Evolutionary conservation across 1,284 basidiomycete species (phyloP).

Genomic region (Pterula multifida): DNA sequence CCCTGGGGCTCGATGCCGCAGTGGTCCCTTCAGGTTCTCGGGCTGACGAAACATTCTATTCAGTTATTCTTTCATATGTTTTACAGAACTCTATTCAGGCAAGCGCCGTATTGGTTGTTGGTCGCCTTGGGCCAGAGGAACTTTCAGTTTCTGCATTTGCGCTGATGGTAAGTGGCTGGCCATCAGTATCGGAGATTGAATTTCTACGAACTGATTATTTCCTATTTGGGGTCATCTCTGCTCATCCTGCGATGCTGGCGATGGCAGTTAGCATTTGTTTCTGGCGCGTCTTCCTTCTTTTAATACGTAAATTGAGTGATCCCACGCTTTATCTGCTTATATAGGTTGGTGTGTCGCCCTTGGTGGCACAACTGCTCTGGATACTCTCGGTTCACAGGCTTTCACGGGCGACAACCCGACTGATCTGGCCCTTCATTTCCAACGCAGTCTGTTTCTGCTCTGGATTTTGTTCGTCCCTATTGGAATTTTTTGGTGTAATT

Average conservation of each 20-base stretch:
- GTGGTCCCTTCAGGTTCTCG: slow-evolving; percentile 12
- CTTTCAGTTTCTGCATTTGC: slow-evolving; percentile 62
- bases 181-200: neutral
- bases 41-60: slow-evolving; percentile 6
- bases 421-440: slow-evolving; percentile 58
- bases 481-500: slow-evolving; percentile 44
- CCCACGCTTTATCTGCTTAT: slow-evolving; percentile 25
- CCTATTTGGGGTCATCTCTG: neutral
- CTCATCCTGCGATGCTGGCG: neutral
- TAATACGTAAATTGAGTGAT: slow-evolving; percentile 23
- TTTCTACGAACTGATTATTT: neutral
- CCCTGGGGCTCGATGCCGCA: slow-evolving; percentile 8
- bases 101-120: slow-evolving; percentile 46
- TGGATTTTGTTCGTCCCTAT: slow-evolving; percentile 55
- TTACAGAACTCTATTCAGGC: slow-evolving; percentile 67
- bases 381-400: slow-evolving; percentile 65
- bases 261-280: slow-evolving; percentile 45
- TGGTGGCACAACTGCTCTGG: slow-evolving; percentile 65
- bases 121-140: slow-evolving; percentile 54
- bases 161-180: slow-evolving; percentile 37
- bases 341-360: slow-evolving; percentile 65
- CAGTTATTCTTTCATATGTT: slow-evolving; percentile 53
- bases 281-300: slow-evolving; percentile 41
- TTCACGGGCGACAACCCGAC: slow-evolving; percentile 52
- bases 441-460: slow-evolving; percentile 51